Evolutionary conservation across 106 monocot genomes (phyloP), one percentile per base, ranked within the genome.

Genomic region (Dendrobium officinale): DNA sequence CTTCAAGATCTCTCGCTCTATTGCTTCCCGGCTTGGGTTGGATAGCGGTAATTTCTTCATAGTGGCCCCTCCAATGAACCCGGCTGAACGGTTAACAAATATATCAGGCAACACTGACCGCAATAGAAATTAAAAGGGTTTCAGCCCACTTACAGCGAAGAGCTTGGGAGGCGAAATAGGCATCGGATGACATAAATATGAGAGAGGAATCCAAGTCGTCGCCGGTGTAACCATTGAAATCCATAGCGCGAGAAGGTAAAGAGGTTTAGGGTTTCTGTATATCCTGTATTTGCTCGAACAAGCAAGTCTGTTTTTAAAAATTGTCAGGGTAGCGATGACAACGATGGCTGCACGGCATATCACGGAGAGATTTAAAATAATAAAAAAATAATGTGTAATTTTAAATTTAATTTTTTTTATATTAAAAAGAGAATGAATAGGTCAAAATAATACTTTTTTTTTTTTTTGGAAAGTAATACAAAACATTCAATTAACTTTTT

Each of bases 1-100:
- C 58, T 82, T 85, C 80, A 81, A 26, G 45, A 78, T 85, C 49
- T 72, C 73, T 59, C 77, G 79, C 61, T 20, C 43, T 2, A 74
- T 74, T 20, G 26, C 43, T 44, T 42, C 42, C 41, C 42, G 43
- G 8, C 20, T 43, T n/a, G 42, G 20, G 8, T 20, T 42, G 6
- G 19, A 20, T 20, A 10, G 42, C 42, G 17, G 33, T 42, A 44
- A 43, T 20, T 37, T 19, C 20, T 44, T 43, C 74, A 74, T 74
- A 17, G 43, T 5, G 19, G 43, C 20, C 20, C 42, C 29, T 74
- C 74, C 74, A 74, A 42, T 5, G 43, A n/a, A 0, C 20, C 43
- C 74, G 20, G 42, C 74, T 74, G 74, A 37, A 9, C 70, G 16
- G 13, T 1, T 37, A 70, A 37, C 70, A 37, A 29, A 37, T 37